A percentile compares a stretch with the other conserved stretches of the same genome.
Conservation (phyloP, 345 rosid species). For the Eucalyptus cloeziana region DNA sequence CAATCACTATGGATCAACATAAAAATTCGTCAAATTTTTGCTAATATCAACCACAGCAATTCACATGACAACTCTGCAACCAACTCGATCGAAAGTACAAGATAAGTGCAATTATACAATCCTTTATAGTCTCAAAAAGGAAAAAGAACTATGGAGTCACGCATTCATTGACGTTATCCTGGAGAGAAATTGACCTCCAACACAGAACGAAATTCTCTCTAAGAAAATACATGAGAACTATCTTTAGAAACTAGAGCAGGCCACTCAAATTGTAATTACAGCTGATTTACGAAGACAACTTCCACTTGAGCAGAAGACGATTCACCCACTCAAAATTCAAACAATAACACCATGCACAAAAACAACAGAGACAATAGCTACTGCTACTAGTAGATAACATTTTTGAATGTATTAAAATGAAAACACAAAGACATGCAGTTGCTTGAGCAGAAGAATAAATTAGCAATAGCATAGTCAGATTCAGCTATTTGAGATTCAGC, state of each 20-base stretch:
- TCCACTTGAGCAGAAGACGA: background rate
- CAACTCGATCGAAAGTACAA: background rate
- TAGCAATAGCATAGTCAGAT: background rate
- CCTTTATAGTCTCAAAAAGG: background rate
- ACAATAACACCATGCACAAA: background rate
- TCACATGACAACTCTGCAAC: background rate
- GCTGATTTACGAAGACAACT: background rate
- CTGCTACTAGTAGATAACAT: background rate
- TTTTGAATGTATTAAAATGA: background rate
- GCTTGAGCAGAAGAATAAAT: background rate
- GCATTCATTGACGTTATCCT: background rate
- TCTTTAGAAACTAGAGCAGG: background rate
- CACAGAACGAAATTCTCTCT: background rate
- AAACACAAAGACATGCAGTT: background rate
- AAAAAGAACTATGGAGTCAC: background rate
- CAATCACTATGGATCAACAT: background rate
- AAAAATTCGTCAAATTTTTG: background rate
- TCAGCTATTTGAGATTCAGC: background rate
- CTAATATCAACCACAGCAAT: background rate
- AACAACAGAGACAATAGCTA: background rate
- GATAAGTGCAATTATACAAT: background rate
- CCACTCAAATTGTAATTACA: background rate
- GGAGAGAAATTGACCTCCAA: background rate
- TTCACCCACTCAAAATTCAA: background rate
- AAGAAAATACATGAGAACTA: background rate